Evolutionary conservation across 345 rosid genomes (phyloP).

Genomic region (Camelina hispida): DNA sequence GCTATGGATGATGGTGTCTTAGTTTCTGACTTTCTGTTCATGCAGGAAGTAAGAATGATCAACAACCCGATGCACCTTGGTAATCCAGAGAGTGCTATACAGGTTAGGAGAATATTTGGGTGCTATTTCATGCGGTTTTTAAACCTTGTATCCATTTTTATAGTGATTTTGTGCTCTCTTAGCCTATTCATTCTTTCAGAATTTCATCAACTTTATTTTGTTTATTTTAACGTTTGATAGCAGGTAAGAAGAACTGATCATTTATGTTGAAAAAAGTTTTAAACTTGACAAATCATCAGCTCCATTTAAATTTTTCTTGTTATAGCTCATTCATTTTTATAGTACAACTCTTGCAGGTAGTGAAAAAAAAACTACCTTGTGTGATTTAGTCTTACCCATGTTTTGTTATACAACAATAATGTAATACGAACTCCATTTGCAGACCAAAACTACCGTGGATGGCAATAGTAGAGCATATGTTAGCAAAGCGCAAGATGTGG

Average conservation of each 20-base stretch:
- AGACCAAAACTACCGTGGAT: constrained; percentile 57
- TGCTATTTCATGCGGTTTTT: no score
- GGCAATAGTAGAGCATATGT: constrained; percentile 72
- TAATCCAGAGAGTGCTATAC: constrained; percentile 47
- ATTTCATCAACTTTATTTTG: not conserved
- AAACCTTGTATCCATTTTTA: not conserved
- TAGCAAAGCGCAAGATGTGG: constrained; percentile 85
- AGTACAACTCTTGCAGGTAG: not conserved
- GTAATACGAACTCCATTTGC: constrained; percentile 30
- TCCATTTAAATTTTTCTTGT: not conserved
- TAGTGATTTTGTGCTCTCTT: not conserved
- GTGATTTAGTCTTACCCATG: not conserved
- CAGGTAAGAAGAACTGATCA: not conserved
- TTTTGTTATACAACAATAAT: not conserved
- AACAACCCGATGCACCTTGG: constrained; percentile 50
- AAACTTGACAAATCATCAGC: not conserved
- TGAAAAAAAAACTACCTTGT: not conserved
- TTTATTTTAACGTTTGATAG: not conserved
- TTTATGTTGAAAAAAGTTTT: constrained; percentile 2
- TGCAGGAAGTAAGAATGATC: constrained; percentile 66
- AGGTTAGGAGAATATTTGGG: constrained; percentile 57
- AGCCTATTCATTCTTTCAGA: not conserved
- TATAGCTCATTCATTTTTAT: not conserved
- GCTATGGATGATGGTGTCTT: constrained; percentile 13
- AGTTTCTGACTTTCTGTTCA: constrained; percentile 17